Percentiles rank a stretch among this genome's conserved stretches.
Conservation (phyloP, 169 alveolate genomes). For the Neospora caninum region DNA sequence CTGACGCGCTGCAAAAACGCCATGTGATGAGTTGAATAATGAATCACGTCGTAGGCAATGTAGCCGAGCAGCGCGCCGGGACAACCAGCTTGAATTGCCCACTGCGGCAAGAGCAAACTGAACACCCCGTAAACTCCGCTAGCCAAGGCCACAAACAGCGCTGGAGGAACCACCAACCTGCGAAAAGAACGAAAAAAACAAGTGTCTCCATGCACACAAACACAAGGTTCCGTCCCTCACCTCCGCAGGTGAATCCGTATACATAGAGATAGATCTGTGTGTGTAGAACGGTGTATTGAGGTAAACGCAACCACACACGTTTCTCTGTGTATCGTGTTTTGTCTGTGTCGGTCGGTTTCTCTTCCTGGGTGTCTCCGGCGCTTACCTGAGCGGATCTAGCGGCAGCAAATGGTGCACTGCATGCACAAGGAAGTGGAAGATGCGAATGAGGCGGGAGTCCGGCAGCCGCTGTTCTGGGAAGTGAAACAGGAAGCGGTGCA, state of each 20-base stretch:
- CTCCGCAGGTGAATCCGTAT: not conserved
- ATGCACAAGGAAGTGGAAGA: conserved; percentile 76
- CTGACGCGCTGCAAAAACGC: not conserved
- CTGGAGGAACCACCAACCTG: conserved; percentile 80
- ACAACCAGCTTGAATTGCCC: conserved; percentile 41
- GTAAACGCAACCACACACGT: not conserved
- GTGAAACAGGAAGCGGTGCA: conserved; percentile 81
- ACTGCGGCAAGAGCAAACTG: conserved; percentile 58
- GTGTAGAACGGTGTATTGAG: not conserved
- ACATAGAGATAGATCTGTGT: not conserved
- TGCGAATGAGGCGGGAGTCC: conserved; percentile 43
- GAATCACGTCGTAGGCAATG: conserved; percentile 72
- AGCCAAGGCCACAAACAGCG: conserved; percentile 61
- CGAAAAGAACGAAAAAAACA: not conserved
- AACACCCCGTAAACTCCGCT: not conserved
- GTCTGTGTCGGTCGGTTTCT: no score
- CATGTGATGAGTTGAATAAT: conserved; percentile 77
- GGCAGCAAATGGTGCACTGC: conserved; percentile 86
- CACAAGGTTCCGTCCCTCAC: not conserved
- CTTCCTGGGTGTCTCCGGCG: no score
- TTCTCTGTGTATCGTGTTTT: not conserved
- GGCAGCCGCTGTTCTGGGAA: conserved; percentile 72
- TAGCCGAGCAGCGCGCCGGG: conserved; percentile 75
- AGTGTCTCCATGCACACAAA: not conserved
- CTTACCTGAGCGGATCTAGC: conserved; percentile 74